Base-by-base conservation (phyloP, 1,284 basidiomycete species). In the Irpex sp. region DNA sequence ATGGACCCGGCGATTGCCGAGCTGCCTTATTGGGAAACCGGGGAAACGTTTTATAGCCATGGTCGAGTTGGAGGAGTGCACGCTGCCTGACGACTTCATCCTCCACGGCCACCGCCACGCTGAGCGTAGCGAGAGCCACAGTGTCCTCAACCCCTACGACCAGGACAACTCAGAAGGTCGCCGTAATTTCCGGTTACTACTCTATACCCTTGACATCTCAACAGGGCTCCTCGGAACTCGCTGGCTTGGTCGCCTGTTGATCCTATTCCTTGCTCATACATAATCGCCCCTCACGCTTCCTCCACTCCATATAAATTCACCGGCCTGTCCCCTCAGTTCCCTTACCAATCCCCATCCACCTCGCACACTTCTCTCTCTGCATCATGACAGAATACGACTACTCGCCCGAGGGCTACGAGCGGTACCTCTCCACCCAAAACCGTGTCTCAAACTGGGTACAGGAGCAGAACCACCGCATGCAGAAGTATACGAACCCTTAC, bases 321-420 rank as follows among this genome's bases (percentile, higher is more conserved):
- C 53, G 11, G 13, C 53, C 31, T 26, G 13, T 13, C 21, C 8
- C 53, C 21, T 35, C 53, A 15, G 21, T 35, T 36, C 33, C 53
- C 26, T 26, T 35, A 19, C 11, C 53, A 55, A n/a, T 35, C 56
- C 17, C 17, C 31, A 31, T 59, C 46, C 46, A 46, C 37, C 37
- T 61, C n/a, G 19, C n/a, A n/a, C 43, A 26, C 51, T 61, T 43
- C 33, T n/a, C 43, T 5, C 31, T 55, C 50, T 11, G 59, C 62
- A 65, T 61, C 69, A 83, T 83, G 82, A 83, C 81, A 11, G 81
- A 83, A 69, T 83, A 83, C 77, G 82, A 83, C 75, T 83, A 79
- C 72, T 84, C 82, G 47, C 82, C 81, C 53, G 82, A 76, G 58
- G 81, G 80, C 31, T 75, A 77, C 69, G 80, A 83, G 63, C 76